These are phyloP conservation scores for Aspergillus avenaceus DNA, from an alignment of 495 filamentous ascomycete genomes.

Conservation along the genomic window DNA sequence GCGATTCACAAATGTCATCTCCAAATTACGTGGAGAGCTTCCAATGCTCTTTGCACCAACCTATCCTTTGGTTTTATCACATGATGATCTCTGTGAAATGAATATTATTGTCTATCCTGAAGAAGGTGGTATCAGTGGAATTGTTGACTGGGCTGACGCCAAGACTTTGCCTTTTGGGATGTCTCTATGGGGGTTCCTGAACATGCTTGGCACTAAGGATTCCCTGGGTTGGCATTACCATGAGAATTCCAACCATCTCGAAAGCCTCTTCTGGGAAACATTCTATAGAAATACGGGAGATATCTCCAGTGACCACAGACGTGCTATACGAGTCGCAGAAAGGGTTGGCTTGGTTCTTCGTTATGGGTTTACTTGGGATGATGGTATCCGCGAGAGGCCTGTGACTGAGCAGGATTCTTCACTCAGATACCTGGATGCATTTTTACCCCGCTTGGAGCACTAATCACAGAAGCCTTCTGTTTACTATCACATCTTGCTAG, in stretches of 20 bases:
- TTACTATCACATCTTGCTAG: no score
- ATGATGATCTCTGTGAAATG: conserved; percentile 42
- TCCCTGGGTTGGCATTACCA: conserved; percentile 35
- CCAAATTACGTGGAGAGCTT: conserved; percentile 17
- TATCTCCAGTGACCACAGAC: conserved; percentile 14
- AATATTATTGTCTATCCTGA: conserved; percentile 39
- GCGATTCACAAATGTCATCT: conserved; percentile 10
- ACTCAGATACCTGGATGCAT: conserved; percentile 11
- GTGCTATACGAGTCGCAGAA: conserved; percentile 10
- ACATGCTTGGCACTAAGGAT: conserved; percentile 34
- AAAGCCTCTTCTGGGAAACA: conserved; percentile 21
- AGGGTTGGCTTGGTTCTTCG: conserved; percentile 16
- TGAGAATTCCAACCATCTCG: conserved; percentile 13
- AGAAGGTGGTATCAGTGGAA: conserved; percentile 37
- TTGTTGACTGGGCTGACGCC: conserved; percentile 45
- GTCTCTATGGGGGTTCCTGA: conserved; percentile 37
- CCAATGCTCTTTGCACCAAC: conserved; percentile 25
- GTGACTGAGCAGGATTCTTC: conserved; percentile 9
- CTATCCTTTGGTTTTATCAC: conserved; percentile 39
- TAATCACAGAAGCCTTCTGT: no score
- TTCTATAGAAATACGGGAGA: conserved; percentile 14
- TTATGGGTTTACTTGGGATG: conserved; percentile 16
- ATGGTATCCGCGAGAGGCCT: conserved; percentile 2
- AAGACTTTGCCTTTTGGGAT: conserved; percentile 42
- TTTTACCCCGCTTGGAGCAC: no score